Percentiles rank a stretch among this genome's conserved stretches.
Conservation (phyloP, 2,329 filamentous ascomycete species). For the Colletotrichum eleusines region DNA sequence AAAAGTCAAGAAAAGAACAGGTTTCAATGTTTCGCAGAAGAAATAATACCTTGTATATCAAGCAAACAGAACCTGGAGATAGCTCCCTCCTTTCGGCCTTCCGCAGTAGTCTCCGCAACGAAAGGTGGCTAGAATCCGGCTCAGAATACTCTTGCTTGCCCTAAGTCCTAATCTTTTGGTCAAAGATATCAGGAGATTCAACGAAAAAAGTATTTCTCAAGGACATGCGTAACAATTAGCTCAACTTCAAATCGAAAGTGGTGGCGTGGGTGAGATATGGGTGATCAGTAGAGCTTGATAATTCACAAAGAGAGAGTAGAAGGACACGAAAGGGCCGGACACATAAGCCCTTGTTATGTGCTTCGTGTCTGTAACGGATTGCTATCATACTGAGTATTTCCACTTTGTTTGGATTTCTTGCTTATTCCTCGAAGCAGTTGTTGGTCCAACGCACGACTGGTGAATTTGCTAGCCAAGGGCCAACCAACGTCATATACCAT, state of each 20-base stretch:
- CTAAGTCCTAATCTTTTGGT: no score
- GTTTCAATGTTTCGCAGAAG: accelerated
- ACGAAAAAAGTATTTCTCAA: not conserved
- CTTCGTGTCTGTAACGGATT: accelerated
- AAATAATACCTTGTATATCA: not conserved
- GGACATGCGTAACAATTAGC: not conserved
- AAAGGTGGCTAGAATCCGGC: no score
- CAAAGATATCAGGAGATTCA: no score
- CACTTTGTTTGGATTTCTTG: not conserved
- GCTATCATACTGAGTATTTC: not conserved
- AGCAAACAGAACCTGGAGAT: no score
- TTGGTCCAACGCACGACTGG: not conserved
- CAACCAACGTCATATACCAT: not conserved
- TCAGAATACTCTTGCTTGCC: accelerated
- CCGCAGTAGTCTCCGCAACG: not conserved
- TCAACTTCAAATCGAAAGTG: not conserved
- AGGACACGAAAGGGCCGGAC: not conserved
- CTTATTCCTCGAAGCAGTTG: not conserved
- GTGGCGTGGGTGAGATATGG: no score
- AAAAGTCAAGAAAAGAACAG: not conserved
- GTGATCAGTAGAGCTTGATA: not conserved
- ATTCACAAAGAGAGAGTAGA: not conserved
- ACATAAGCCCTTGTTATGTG: not conserved
- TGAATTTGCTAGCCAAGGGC: no score
- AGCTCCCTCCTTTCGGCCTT: not conserved